Percentiles rank a stretch among this genome's conserved stretches.
Conservation (phyloP, 2,329 filamentous ascomycete species). For the Aspergillus jensenii region DNA sequence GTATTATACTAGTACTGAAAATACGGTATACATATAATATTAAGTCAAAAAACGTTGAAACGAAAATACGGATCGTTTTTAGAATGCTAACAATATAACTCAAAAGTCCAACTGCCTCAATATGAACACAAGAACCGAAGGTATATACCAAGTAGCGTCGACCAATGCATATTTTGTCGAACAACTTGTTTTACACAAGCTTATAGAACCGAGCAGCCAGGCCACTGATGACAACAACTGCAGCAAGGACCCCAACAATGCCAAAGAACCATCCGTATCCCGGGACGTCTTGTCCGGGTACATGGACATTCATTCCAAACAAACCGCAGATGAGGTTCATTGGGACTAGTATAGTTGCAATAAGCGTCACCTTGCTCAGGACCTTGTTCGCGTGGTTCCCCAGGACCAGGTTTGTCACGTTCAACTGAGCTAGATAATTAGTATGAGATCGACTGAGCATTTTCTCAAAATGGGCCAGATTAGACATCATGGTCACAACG, state of each 20-base stretch:
- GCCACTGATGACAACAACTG: slow-evolving; percentile 41
- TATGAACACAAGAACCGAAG: neutral
- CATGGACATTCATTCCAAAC: slow-evolving; percentile 53
- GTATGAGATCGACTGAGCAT: slow-evolving; percentile 91
- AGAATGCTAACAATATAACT: neutral
- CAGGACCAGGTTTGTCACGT: slow-evolving; percentile 84
- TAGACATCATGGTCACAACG: slow-evolving; percentile 99
- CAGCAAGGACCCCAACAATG: slow-evolving; percentile 47
- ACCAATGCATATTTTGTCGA: neutral
- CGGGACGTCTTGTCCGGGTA: slow-evolving; percentile 40
- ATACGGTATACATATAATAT: neutral
- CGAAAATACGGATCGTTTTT: neutral
- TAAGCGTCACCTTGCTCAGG: slow-evolving; percentile 89
- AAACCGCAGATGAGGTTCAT: slow-evolving; percentile 80
- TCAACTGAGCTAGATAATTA: slow-evolving; percentile 94
- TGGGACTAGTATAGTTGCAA: slow-evolving; percentile 93
- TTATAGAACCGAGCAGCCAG: slow-evolving; percentile 42
- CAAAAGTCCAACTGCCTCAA: neutral
- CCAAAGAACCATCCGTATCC: slow-evolving; percentile 51
- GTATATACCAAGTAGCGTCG: neutral
- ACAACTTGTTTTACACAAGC: slow-evolving; percentile 32
- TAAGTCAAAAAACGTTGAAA: neutral
- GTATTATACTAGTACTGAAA: neutral
- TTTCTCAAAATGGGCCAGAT: slow-evolving; percentile 93
- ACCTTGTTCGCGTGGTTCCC: slow-evolving; percentile 86